Evolutionary conservation across 176 grass and related monocot species (phyloP), one percentile per base, ranked within the genome.

Genomic region (Calamus simplicifolius): DNA sequence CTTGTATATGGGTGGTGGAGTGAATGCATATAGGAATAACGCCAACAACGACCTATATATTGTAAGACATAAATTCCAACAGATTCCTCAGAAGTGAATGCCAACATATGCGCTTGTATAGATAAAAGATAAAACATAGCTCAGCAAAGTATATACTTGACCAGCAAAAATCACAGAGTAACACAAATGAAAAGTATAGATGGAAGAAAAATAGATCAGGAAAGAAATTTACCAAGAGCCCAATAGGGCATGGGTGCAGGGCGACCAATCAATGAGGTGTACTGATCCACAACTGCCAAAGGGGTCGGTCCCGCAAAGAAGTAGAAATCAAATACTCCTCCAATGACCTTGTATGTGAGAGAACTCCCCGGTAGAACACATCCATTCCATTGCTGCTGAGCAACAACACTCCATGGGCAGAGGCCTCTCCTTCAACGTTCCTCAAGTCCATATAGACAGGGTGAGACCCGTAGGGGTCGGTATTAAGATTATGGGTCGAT

Each of bases 321-420:
- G 84, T 90, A 96, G 62, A 96, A 96, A 55, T 96, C 91, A 4
- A 96, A 79, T 1, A 90, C 43, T 0, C 91, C 91, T 23, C 91
- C 91, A 18, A 96, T 96, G 25, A 90, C 79, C 75, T 96, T 96
- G 63, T 96, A 96, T 1, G 83, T 96, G 2, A 96, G 38, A 1
- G 86, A 90, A 14, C 59, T 84, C 2, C 91, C 49, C 48, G 68
- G 67, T 96, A 96, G 54, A 87, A 62, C 5, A 96, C 83, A 35
- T 96, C 86, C 91, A 96, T 96, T 12, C 91, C 91, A 19, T 96
- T 96, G 78, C 77, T 90, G 70, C 87, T 96, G 63, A 96, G 91
- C 63, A 96, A 73, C 59, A 96, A 78, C 53, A 96, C 91, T 27
- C 74, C 91, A 56, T 96, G 91, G 1, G 91, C 84, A 16, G 71